Percentiles rank a stretch among this genome's conserved stretches.
Evolutionary conservation across 2,329 filamentous ascomycete species (phyloP).

Genomic region (Aureobasidium pullulans): DNA sequence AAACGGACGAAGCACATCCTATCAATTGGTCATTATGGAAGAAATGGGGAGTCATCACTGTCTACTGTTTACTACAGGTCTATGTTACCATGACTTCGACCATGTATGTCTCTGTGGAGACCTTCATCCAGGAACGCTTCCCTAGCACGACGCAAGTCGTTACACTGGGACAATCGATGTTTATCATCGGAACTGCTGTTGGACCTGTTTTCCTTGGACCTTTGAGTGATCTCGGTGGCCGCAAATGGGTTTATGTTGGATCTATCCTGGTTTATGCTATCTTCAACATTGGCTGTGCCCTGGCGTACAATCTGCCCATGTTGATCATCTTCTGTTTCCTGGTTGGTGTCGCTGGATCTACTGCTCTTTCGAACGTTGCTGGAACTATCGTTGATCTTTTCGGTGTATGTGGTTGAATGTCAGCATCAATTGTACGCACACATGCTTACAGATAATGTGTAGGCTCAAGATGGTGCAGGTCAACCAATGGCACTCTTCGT

Average conservation of each 20-base stretch:
- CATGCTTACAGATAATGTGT: neutral
- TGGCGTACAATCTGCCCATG: constrained; percentile 15
- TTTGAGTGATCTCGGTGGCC: constrained; percentile 9
- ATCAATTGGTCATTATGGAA: constrained; percentile 9
- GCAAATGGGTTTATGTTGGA: constrained; percentile 13
- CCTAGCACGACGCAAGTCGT: constrained; percentile 9
- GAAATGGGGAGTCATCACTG: constrained; percentile 7
- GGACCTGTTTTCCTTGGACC: constrained; percentile 13
- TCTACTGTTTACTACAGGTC: constrained; percentile 10
- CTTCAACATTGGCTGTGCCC: constrained; percentile 11
- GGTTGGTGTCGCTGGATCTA: constrained; percentile 14
- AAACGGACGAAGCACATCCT: constrained; percentile 1
- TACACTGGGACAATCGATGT: constrained; percentile 12
- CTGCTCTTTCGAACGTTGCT: constrained; percentile 14
- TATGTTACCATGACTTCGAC: constrained; percentile 12
- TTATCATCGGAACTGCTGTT: constrained; percentile 12
- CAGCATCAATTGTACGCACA: neutral
- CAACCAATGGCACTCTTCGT: constrained; percentile 27
- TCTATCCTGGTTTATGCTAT: constrained; percentile 7
- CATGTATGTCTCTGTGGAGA: constrained; percentile 7
- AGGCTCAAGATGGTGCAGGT: constrained; percentile 19
- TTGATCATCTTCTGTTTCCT: constrained; percentile 16
- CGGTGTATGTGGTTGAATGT: neutral
- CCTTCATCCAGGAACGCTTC: neutral
- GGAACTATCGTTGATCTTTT: constrained; percentile 16